Conservation (phyloP, 1,284 basidiomycete species). For the Trichosporon faecale region DNA sequence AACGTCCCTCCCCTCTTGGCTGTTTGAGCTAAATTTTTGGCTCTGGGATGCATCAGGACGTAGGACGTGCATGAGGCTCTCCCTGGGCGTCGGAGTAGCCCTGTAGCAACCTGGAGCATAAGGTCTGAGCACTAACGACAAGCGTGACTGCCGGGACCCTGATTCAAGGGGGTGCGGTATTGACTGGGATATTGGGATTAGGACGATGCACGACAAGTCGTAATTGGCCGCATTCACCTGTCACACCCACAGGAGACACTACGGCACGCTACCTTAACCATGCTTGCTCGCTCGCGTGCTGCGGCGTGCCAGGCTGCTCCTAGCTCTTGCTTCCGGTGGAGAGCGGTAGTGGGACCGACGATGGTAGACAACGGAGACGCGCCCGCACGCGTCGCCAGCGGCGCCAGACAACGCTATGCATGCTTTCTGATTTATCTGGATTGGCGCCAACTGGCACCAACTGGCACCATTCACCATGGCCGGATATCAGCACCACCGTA, state of each 20-base stretch:
- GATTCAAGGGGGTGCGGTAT: neutral
- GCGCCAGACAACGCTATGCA: neutral
- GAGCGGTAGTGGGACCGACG: neutral
- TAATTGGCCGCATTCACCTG: neutral
- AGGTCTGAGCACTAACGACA: neutral
- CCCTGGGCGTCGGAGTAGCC: neutral
- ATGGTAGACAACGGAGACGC: neutral
- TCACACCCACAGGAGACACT: neutral
- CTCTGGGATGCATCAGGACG: neutral
- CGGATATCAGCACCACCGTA: neutral
- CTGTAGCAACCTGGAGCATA: neutral
- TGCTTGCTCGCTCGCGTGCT: neutral
- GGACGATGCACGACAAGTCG: neutral
- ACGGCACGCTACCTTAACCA: conserved; percentile 2
- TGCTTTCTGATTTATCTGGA: neutral
- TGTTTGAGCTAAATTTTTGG: neutral
- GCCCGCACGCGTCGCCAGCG: neutral
- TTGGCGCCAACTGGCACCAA: neutral
- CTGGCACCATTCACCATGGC: neutral
- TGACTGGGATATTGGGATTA: neutral
- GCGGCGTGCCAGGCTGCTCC: neutral
- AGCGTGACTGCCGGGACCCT: conserved; percentile 1
- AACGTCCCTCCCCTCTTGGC: neutral
- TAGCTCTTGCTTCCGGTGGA: neutral
- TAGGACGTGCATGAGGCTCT: neutral